Conservation (phyloP, 2,329 filamentous ascomycete genomes). For the Fusarium tricinctum region DNA sequence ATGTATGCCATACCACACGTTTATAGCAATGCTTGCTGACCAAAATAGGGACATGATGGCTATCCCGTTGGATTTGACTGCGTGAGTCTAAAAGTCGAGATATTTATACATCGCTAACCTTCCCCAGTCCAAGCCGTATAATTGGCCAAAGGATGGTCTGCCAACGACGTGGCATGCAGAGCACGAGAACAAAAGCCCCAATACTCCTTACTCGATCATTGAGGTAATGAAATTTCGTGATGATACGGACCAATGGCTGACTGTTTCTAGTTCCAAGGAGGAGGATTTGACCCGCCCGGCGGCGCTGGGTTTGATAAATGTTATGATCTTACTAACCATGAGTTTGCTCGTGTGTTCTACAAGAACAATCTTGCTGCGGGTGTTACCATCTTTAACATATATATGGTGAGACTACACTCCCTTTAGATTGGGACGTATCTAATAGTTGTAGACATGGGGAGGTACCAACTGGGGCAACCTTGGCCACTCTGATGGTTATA, state of each 20-base stretch:
- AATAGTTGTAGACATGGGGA: slow-evolving; percentile 68
- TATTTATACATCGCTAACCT: background rate
- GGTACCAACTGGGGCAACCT: slow-evolving; percentile 89
- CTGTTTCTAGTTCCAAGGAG: slow-evolving; percentile 72
- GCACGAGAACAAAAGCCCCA: slow-evolving; percentile 73
- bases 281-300: slow-evolving; percentile 81
- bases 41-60: slow-evolving; percentile 67
- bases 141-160: slow-evolving; percentile 50
- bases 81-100: slow-evolving; percentile 30
- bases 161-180: slow-evolving; percentile 64
- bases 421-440: background rate
- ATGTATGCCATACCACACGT: slow-evolving; percentile 51
- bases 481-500: slow-evolving; percentile 76
- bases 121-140: slow-evolving; percentile 61
- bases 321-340: slow-evolving; percentile 74
- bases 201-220: slow-evolving; percentile 74
- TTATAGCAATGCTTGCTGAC: rapidly evolving
- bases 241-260: background rate
- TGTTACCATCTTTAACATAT: slow-evolving; percentile 77
- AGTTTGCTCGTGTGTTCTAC: slow-evolving; percentile 83
- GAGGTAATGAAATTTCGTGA: slow-evolving; percentile 7
- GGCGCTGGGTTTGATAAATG: slow-evolving; percentile 79
- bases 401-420: slow-evolving; percentile 69
- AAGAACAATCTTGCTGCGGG: slow-evolving; percentile 80
- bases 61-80: slow-evolving; percentile 75